phyloP scores from a whole-genome alignment of 169 alveolate genomes.

The Pseudocohnilembus persalinus region DNA sequence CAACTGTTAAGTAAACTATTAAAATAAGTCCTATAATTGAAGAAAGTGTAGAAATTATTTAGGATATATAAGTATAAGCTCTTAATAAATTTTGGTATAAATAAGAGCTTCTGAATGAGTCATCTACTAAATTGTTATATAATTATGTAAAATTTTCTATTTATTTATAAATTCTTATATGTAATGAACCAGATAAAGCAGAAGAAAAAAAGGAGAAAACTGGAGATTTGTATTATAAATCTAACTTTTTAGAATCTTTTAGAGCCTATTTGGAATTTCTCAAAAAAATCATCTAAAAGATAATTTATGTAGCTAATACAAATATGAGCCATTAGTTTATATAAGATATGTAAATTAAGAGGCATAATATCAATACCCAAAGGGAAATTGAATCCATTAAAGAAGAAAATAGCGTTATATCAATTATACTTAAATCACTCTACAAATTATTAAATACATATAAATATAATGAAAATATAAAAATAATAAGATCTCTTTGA shows the following conservation, averaged over 20 bases:
- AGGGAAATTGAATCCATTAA: slow-evolving; percentile 8
- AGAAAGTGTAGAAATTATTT: background rate
- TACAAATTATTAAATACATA: no score
- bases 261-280: background rate
- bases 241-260: background rate
- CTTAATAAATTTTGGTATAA: background rate
- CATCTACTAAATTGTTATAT: background rate
- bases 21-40: background rate
- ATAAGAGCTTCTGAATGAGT: background rate
- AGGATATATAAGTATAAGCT: background rate
- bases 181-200: background rate
- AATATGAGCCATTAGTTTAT: background rate
- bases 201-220: slow-evolving; percentile 4
- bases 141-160: background rate
- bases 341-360: background rate
- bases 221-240: slow-evolving; percentile 8
- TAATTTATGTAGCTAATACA: background rate
- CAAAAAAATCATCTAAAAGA: background rate
- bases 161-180: background rate
- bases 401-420: slow-evolving; percentile 22
- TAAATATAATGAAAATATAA: no score
- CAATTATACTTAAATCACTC: slow-evolving; percentile 17
- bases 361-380: background rate
- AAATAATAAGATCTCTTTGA: no score
- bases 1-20: background rate